Evolutionary conservation across 192 early-diverging fungal genomes (phyloP), one percentile per base, ranked within the genome.

Genomic region (Umbelopsis isabellina): DNA sequence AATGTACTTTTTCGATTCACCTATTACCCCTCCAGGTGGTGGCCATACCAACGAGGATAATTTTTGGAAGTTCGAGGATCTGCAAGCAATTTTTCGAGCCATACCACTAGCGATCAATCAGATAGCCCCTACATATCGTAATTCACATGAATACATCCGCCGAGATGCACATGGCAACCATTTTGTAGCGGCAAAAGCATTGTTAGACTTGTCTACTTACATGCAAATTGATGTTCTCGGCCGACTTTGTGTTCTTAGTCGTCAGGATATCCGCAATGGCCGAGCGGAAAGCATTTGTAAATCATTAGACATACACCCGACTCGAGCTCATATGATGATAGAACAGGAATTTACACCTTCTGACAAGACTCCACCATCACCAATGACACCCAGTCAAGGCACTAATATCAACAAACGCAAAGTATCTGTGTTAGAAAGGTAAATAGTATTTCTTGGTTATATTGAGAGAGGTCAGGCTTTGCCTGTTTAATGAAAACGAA

Each of bases 31-130:
- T 66, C 46, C 65, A 11, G 65, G 1, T 22, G 46, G 46, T 3
- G 44, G 46, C 18, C 33, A 45, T 33, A 13, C 65, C 8, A 45
- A 47, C 18, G 77, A 84, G 21, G 83, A 83, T 27, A 82, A 90
- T 69, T 61, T 61, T 35, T 61, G 55, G 55, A 61, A 61, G 30
- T 12, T 61, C 1, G 55, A 61, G 16, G 55, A 61, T 61, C 55
- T 61, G 18, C 55, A 61, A 35, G 30, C 55, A 1, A 35, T 61
- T 35, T 61, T 61, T 35, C 55, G 25, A 12, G 27, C 55, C 55
- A 61, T 35, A 35, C 55, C 55, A 1, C 21, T 61, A n/a, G 33
- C 55, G 2, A 61, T 61, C 30, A 22, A 35, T 35, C 55, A 61
- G 5, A 61, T 61, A 25, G 55, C 55, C 1, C 55, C 55, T n/a